phyloP scores from a whole-genome alignment of 441 rosid species.

The Daphne laureola region DNA sequence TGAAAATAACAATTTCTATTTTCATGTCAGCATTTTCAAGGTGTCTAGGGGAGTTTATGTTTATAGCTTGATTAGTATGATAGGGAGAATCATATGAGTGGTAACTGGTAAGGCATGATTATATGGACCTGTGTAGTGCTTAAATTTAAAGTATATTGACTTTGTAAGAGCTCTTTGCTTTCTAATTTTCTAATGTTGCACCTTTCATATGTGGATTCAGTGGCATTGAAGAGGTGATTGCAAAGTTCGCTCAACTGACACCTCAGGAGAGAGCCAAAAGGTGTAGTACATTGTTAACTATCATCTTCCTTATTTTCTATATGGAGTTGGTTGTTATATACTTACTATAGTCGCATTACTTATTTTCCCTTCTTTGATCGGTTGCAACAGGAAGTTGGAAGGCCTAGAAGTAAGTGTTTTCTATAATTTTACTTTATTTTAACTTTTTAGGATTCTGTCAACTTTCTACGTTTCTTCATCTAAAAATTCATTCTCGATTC shows the following conservation, averaged over 20 bases:
- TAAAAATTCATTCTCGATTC: neutral
- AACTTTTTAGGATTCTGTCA: constrained; percentile 1
- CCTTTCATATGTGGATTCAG: constrained; percentile 7
- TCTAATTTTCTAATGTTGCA: constrained; percentile 1
- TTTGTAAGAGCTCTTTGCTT: neutral
- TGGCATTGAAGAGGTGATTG: constrained; percentile 65
- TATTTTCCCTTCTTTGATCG: constrained; percentile 10
- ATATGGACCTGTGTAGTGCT: too few species aligned
- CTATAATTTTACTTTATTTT: constrained; percentile 1
- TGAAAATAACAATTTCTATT: too few species aligned
- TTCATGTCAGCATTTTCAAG: too few species aligned
- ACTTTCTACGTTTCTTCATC: neutral
- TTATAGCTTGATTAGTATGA: too few species aligned
- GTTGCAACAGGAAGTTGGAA: constrained; percentile 67
- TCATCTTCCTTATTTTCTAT: neutral
- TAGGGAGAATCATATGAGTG: too few species aligned
- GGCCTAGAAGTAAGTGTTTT: constrained; percentile 66
- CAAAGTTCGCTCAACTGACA: constrained; percentile 59
- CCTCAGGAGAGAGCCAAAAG: constrained; percentile 83
- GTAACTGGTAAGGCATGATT: too few species aligned
- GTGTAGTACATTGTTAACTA: constrained; percentile 21
- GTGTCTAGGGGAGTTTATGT: too few species aligned
- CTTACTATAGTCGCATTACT: constrained; percentile 4
- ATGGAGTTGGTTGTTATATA: constrained; percentile 7
- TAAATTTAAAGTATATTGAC: too few species aligned